Evolutionary conservation across 306 rosid species (phyloP).

Genomic region (Clitoria ternatea): DNA sequence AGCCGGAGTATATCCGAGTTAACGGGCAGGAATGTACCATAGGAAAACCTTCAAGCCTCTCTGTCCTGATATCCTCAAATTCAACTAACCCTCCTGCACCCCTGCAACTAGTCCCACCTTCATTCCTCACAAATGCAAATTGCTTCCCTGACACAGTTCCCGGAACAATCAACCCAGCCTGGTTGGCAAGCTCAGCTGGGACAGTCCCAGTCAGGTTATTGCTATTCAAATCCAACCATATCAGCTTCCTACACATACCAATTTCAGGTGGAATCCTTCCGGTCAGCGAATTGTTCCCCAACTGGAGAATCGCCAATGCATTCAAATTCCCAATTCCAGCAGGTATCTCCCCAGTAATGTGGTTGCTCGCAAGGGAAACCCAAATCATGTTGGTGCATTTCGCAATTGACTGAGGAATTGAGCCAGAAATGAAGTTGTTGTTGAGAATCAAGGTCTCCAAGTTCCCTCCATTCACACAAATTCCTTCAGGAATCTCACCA

Average conservation of each 20-base stretch:
- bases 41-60: constrained; percentile 53
- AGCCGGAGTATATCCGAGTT: constrained; percentile 68
- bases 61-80: constrained; percentile 53
- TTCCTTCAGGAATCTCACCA: constrained; percentile 60
- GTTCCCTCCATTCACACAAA: constrained; percentile 55
- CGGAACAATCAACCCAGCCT: constrained; percentile 55
- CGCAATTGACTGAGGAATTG: constrained; percentile 55
- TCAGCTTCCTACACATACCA: constrained; percentile 54
- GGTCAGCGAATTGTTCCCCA: constrained; percentile 66
- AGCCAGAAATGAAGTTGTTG: constrained; percentile 55
- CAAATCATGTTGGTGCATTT: constrained; percentile 65
- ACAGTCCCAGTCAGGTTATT: constrained; percentile 49
- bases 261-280: constrained; percentile 67
- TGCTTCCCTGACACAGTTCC: constrained; percentile 73
- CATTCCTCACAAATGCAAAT: constrained; percentile 75
- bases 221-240: constrained; percentile 74
- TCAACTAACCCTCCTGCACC: constrained; percentile 82
- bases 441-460: constrained; percentile 56
- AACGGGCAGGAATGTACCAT: constrained; percentile 63
- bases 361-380: constrained; percentile 61
- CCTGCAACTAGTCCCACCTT: constrained; percentile 72
- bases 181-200: constrained; percentile 53
- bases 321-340: constrained; percentile 50
- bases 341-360: constrained; percentile 53
- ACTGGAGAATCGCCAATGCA: constrained; percentile 57